Evolutionary conservation across 331 rosid genomes (phyloP).

Genomic region (Pyracantha coccinea): DNA sequence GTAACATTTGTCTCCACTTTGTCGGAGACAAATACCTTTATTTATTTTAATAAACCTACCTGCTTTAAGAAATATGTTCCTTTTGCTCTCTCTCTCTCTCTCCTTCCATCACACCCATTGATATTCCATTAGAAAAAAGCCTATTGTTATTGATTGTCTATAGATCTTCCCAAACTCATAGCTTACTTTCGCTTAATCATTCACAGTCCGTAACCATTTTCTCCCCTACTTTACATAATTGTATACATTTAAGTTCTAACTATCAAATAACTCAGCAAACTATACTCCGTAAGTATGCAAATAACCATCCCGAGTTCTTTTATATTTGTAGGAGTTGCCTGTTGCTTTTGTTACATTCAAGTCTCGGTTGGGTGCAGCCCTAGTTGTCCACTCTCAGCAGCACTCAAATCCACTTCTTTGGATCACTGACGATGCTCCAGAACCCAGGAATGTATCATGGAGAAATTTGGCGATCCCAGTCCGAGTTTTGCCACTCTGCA

Average conservation of each 20-base stretch:
- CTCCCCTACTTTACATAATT: not conserved
- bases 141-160: not conserved
- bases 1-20: not conserved
- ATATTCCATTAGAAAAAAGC: not conserved
- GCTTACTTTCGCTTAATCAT: not conserved
- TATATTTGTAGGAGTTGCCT: conserved; percentile 59
- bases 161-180: not conserved
- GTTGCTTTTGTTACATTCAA: conserved; percentile 82
- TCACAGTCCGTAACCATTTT: not conserved
- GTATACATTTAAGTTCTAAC: not conserved
- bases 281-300: not conserved
- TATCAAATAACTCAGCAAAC: no score
- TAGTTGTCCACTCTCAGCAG: conserved; percentile 74
- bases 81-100: not conserved
- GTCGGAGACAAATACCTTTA: not conserved
- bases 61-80: not conserved
- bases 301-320: conserved; percentile 6
- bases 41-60: not conserved
- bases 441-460: conserved; percentile 95
- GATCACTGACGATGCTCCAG: conserved; percentile 82
- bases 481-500: conserved; percentile 52
- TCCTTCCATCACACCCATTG: not conserved
- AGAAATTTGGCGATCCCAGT: conserved; percentile 56
- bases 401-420: conserved; percentile 70
- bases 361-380: conserved; percentile 60